These are phyloP conservation scores for Epichloe baconii DNA, from an alignment of 2,329 filamentous ascomycete genomes.

Conservation along the genomic window DNA sequence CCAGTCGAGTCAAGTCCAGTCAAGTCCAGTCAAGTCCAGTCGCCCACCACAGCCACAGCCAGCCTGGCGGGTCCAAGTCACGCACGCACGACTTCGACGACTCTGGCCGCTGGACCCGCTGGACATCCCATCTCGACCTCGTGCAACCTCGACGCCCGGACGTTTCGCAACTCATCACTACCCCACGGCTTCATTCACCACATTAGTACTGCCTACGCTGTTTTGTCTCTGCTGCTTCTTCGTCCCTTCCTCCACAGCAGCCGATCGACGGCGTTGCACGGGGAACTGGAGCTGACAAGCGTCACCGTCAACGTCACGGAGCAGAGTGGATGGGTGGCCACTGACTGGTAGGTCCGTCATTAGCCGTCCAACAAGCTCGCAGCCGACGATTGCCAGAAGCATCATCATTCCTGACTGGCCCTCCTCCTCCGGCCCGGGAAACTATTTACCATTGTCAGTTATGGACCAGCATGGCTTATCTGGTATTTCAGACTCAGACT, in stretches of 20 bases:
- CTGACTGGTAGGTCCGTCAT: not conserved
- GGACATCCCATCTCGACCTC: not conserved
- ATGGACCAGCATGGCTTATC: constrained; percentile 15
- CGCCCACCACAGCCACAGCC: not conserved
- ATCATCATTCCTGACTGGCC: not conserved
- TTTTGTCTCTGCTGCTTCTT: not conserved
- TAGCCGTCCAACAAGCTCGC: not conserved
- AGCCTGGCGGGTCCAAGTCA: not conserved
- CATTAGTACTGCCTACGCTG: not conserved
- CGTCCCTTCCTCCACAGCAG: not conserved
- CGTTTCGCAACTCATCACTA: not conserved
- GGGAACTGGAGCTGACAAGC: not conserved
- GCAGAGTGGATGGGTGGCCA: not conserved
- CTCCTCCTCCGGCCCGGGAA: not conserved
- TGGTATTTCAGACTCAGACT: constrained; percentile 13
- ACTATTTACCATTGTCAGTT: constrained; percentile 6
- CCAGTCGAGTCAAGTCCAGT: too few species aligned
- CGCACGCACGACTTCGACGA: too few species aligned
- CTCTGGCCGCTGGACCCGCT: too few species aligned
- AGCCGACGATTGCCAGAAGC: not conserved
- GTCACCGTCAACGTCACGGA: constrained; percentile 44
- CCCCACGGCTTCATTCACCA: not conserved
- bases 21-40: too few species aligned
- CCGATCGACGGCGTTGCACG: not conserved
- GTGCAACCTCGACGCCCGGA: not conserved